Percentiles rank a stretch among this genome's conserved stretches.
Conservation (phyloP, 352 stramenopile species). For the Phytopythium aichiense region DNA sequence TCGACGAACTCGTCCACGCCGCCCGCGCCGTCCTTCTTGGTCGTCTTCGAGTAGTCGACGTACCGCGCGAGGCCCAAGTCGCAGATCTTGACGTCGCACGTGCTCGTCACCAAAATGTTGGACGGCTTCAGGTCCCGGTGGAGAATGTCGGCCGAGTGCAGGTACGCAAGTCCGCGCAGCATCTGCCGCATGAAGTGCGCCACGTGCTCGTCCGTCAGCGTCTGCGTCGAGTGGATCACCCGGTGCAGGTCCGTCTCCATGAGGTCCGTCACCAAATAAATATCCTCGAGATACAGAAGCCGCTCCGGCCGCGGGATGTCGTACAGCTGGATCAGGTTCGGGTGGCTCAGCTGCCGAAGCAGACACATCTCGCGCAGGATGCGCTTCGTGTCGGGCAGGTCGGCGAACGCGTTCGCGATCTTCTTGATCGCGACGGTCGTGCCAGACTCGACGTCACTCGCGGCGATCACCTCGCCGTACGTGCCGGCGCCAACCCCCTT, state of each 20-base stretch:
- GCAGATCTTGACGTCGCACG: constrained; percentile 95
- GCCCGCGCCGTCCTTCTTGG: constrained; percentile 26
- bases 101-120: constrained; percentile 96
- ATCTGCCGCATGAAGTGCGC: constrained; percentile 97
- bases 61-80: constrained; percentile 92
- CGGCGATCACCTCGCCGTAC: constrained; percentile 80
- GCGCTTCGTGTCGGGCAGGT: constrained; percentile 82
- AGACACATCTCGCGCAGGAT: constrained; percentile 95
- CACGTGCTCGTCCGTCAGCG: constrained; percentile 89
- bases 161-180: constrained; percentile 93
- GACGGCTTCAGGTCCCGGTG: constrained; percentile 96
- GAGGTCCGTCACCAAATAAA: constrained; percentile 95
- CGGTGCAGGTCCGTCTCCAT: constrained; percentile 94
- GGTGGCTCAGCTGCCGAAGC: constrained; percentile 80
- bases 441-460: constrained; percentile 71
- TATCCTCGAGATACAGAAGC: constrained; percentile 93
- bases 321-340: constrained; percentile 92
- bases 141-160: constrained; percentile 96
- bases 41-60: constrained; percentile 57
- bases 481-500: constrained; percentile 77
- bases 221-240: constrained; percentile 90
- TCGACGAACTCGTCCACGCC: constrained; percentile 45
- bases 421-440: constrained; percentile 95
- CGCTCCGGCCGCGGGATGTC: constrained; percentile 92
- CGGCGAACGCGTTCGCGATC: constrained; percentile 80